Evolutionary conservation across 202 grass and related monocot genomes (phyloP).

Genomic region (Setaria viridis): DNA sequence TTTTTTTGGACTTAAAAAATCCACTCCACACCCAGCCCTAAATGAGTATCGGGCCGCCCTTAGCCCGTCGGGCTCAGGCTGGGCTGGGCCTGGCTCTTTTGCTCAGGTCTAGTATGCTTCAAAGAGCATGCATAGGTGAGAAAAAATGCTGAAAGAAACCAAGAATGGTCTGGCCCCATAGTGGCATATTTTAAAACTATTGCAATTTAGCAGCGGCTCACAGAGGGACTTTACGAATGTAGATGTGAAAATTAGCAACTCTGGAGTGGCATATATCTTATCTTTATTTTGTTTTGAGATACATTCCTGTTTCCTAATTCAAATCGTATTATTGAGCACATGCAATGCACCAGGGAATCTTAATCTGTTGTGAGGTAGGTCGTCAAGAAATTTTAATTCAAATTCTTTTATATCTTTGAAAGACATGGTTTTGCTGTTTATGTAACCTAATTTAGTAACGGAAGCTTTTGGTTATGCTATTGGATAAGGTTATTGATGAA

Average conservation of each 20-base stretch:
- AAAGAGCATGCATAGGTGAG: too few relatives aligned
- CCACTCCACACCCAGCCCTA: too few relatives aligned
- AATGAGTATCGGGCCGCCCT: too few relatives aligned
- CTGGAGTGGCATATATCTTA: not conserved
- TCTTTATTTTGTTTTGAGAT: not conserved
- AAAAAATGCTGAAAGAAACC: too few relatives aligned
- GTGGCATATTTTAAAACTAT: not conserved
- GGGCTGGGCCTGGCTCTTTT: too few relatives aligned
- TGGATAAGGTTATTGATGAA: too few relatives aligned
- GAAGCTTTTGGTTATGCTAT: too few relatives aligned
- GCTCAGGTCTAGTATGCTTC: too few relatives aligned
- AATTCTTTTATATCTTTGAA: not conserved
- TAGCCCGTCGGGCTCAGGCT: too few relatives aligned
- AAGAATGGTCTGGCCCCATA: not conserved
- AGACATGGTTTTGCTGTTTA: too few relatives aligned
- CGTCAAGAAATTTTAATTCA: not conserved
- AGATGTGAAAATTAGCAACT: not conserved
- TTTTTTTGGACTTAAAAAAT: too few relatives aligned
- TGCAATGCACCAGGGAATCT: not conserved
- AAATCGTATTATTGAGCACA: not conserved
- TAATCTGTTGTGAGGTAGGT: constrained; percentile 1
- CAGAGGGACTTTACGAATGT: not conserved
- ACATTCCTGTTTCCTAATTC: not conserved
- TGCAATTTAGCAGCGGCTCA: not conserved
- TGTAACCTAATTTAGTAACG: too few relatives aligned